Base-by-base conservation (phyloP, 768 basidiomycete genomes). In the Trametes meyenii region DNA sequence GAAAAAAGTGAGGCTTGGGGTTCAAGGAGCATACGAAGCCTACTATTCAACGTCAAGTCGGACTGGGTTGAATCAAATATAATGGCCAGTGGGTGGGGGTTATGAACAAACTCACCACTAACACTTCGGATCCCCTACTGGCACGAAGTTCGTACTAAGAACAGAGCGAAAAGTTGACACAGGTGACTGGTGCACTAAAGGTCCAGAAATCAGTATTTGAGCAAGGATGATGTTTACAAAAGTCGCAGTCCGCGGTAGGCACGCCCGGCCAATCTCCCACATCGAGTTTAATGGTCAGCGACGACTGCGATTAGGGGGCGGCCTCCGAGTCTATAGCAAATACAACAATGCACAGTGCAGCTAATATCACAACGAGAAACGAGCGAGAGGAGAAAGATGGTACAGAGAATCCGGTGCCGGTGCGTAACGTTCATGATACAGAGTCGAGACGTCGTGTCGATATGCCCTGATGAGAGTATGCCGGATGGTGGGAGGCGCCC, bases 391-490 rank as follows among this genome's bases (percentile, higher is more conserved):
- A 16, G 26, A 21, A 26, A 44, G 16, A 44, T 61, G 44, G 53
- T 55, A 61, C 60, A 61, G 54, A 26, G 45, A 26, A 43, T 16
- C 43, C n/a, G 21, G 42, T 46, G 21, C 29, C 17, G 23, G 19
- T 17, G 35, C 35, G 21, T 19, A 49, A 11, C 48, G 38, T 58
- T 58, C 57, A 58, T 58, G 49, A 51, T 62, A 62, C 42, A 62
- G 55, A 55, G 29, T 33, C 8, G 57, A 11, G 55, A 56, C 17
- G 14, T 10, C 24, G 29, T 50, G 45, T 38, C 46, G 45, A 33
- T 33, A 33, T 49, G 38, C 26, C 40, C 7, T 12, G 33, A 56
- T 23, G 24, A 38, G 19, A 23, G n/a, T 21, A 43, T 35, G 16
- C n/a, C 23, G 23, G 14, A 45, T 35, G 38, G 17, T 35, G 13